A percentile compares a stretch with the other conserved stretches of the same genome.
These are phyloP conservation scores for Sabuloglossum arenarium DNA, from an alignment of 495 filamentous ascomycete species.

Conservation along the genomic window DNA sequence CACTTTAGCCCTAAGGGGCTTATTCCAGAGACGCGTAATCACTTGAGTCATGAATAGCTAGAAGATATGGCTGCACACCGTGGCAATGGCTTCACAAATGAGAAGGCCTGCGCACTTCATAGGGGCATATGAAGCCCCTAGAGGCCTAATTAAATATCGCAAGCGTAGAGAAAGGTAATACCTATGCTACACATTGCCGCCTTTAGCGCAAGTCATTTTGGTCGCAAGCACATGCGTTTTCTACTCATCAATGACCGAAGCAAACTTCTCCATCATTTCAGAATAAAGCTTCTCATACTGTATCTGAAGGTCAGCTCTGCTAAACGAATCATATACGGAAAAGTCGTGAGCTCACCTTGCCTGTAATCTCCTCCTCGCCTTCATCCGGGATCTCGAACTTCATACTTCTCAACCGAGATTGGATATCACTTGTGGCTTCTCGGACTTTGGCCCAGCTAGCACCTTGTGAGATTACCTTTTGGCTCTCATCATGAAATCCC, in stretches of 20 bases:
- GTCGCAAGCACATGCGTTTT: neutral
- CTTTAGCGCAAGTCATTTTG: neutral
- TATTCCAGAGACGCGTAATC: neutral
- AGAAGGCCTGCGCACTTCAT: neutral
- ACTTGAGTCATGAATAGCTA: neutral
- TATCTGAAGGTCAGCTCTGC: conserved; percentile 1
- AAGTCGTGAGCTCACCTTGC: conserved; percentile 37
- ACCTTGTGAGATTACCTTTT: conserved; percentile 83
- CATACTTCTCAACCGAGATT: conserved; percentile 63
- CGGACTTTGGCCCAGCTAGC: conserved; percentile 81
- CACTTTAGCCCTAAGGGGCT: neutral
- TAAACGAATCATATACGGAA: neutral
- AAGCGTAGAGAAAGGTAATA: neutral
- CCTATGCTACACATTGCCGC: neutral
- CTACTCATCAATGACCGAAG: conserved; percentile 76
- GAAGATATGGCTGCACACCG: neutral
- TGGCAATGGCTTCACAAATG: neutral
- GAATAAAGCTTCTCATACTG: conserved; percentile 84
- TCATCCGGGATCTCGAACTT: conserved; percentile 88
- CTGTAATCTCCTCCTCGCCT: conserved; percentile 47
- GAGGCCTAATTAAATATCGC: neutral
- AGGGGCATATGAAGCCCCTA: neutral
- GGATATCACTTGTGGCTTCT: conserved; percentile 73
- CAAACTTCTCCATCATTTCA: conserved; percentile 88
- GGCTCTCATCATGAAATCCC: conserved; percentile 90